These are phyloP conservation scores for Monosporozyma unispora DNA, from an alignment of 805 yeast genomes.

Conservation along the genomic window DNA sequence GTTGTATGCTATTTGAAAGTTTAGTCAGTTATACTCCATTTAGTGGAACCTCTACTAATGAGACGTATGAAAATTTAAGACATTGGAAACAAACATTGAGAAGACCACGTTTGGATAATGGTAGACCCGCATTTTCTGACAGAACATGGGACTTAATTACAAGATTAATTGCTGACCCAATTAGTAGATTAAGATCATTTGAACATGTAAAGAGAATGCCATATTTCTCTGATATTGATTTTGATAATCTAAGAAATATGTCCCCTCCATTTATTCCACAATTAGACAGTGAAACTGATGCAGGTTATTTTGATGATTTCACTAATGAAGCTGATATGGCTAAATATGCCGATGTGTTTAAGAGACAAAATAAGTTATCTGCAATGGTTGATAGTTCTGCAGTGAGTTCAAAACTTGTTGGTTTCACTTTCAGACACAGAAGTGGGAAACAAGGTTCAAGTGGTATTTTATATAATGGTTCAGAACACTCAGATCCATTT, in stretches of 20 bases:
- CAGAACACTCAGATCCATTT: constrained; percentile 32
- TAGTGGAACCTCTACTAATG: constrained; percentile 87
- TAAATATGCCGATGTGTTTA: constrained; percentile 93
- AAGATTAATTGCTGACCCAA: constrained; percentile 71
- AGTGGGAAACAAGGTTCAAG: constrained; percentile 34
- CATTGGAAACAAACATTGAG: constrained; percentile 84
- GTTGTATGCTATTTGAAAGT: constrained; percentile 94
- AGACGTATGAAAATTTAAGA: constrained; percentile 86
- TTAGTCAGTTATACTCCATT: constrained; percentile 97
- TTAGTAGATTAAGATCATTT: constrained; percentile 64
- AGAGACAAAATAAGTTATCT: constrained; percentile 78
- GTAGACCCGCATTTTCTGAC: constrained; percentile 86
- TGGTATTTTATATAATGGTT: constrained; percentile 29
- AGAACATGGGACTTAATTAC: constrained; percentile 89
- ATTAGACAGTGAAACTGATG: constrained; percentile 92
- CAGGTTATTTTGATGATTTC: constrained; percentile 97
- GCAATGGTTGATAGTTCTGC: constrained; percentile 50
- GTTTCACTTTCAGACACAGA: constrained; percentile 90
- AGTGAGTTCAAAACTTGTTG: constrained; percentile 71
- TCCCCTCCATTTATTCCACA: constrained; percentile 97
- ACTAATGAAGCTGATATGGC: constrained; percentile 96
- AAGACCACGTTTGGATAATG: constrained; percentile 87
- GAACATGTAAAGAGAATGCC: constrained; percentile 72
- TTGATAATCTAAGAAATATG: constrained; percentile 56
- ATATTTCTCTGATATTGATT: constrained; percentile 78